phyloP scores from a whole-genome alignment of 2,329 filamentous ascomycete genomes.

The Aspergillus piperis region DNA sequence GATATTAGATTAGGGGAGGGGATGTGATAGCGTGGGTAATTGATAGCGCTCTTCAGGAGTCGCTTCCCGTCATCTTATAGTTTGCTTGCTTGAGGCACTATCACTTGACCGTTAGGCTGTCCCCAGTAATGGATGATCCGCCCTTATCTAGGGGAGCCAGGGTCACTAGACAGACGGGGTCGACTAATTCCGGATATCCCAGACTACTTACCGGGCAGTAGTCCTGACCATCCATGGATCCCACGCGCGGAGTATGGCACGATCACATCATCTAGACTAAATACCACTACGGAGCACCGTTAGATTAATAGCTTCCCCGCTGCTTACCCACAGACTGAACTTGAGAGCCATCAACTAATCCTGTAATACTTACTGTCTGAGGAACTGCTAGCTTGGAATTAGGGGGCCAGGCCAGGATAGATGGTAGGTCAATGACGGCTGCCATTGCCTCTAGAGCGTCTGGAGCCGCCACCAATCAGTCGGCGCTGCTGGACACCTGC shows the following conservation, averaged over 20 bases:
- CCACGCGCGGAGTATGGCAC: background rate
- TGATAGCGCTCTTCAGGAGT: background rate
- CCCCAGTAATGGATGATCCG: background rate
- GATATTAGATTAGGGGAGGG: background rate
- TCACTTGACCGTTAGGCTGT: background rate
- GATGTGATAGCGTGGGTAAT: background rate
- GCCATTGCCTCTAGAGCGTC: background rate
- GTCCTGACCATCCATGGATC: background rate
- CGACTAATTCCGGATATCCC: background rate
- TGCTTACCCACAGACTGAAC: background rate
- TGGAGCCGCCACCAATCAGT: slow-evolving; percentile 11
- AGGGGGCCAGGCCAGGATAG: background rate
- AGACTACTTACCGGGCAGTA: background rate
- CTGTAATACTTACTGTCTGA: background rate
- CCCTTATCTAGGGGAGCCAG: background rate
- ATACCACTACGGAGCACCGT: background rate
- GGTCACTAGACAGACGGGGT: background rate
- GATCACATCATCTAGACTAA: background rate
- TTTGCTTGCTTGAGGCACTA: background rate
- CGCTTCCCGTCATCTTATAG: background rate
- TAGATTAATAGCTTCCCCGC: background rate
- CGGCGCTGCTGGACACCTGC: slow-evolving; percentile 22
- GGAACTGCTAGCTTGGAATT: background rate
- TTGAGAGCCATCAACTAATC: too few relatives aligned
- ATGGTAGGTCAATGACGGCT: background rate